Base-by-base conservation (phyloP, 2,329 filamentous ascomycete species). In the Sclerotinia sclerotiorum region DNA sequence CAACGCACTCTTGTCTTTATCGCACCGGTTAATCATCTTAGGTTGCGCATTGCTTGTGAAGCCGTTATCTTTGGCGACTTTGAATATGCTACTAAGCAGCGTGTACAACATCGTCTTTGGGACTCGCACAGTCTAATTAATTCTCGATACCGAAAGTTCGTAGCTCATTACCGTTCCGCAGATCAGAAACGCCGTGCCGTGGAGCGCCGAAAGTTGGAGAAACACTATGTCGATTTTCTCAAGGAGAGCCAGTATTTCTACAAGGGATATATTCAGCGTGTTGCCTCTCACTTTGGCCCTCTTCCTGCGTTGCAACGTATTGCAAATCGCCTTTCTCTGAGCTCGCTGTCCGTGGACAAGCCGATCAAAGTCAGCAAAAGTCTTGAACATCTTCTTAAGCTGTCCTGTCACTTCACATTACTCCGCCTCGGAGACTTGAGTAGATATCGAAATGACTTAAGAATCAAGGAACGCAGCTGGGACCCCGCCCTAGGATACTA, bases 201-300 rank as follows among this genome's bases (percentile, higher is more conserved):
- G 17, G 84, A 87, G 79, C 88, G 87, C 75, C 88, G 94, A 71
- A 95, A 93, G 79, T 82, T 94, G 63, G 90, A 92, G 78, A 94
- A 91, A 79, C 85, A 89, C 72, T 98, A 96, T 79, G 83, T 90
- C 68, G 87, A 88, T 73, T 98, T 97, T 78, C 87, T 98, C 74
- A 96, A 94, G 79, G 90, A 89, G 58, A 91, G 93, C 72, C 92
- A 95, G 79, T 88, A 88, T 75, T 97, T 97, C 79, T 98, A 98
- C 82, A 88, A 91, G 75, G 89, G 88, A 72, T 95, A 92, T 76
- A 90, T 97, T 67, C 88, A 94, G 78, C 87, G 89, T 68, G 83
- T 97, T 32, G 88, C 90, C 65, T 83, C 82, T 35, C 83, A 84
- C 63, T 89, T 87, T 75, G 82, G 68, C 7, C 75, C 75, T 35